phyloP scores from a whole-genome alignment of 2,329 filamentous ascomycete genomes.

The Seiridium unicorne region DNA sequence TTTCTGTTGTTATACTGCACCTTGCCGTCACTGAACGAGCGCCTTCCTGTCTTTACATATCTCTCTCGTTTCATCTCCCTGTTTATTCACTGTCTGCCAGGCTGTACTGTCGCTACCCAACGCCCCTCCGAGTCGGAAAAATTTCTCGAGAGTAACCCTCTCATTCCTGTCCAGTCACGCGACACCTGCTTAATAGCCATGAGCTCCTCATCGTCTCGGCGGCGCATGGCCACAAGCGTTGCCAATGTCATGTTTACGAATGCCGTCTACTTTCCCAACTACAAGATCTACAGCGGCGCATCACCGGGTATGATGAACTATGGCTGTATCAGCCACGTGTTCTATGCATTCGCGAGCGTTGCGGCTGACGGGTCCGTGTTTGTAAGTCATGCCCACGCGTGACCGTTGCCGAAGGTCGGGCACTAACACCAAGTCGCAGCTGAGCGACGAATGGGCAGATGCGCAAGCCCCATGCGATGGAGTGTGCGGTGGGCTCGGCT shows the following conservation, averaged over 20 bases:
- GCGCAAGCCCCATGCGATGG: slow-evolving; percentile 70
- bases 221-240: slow-evolving; percentile 43
- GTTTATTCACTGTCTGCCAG: background rate
- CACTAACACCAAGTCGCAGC: slow-evolving; percentile 40
- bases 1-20: slow-evolving; percentile 7
- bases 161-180: background rate
- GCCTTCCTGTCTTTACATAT: background rate
- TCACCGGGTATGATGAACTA: slow-evolving; percentile 74
- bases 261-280: slow-evolving; percentile 83
- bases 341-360: slow-evolving; percentile 79
- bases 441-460: slow-evolving; percentile 80
- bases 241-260: slow-evolving; percentile 62
- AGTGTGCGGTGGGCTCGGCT: slow-evolving; percentile 67
- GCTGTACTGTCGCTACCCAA: background rate
- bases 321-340: slow-evolving; percentile 75
- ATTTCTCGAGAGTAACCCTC: background rate
- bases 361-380: slow-evolving; percentile 71
- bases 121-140: background rate
- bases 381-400: slow-evolving; percentile 46
- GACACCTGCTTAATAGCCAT: slow-evolving; percentile 18
- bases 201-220: slow-evolving; percentile 41
- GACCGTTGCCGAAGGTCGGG: slow-evolving; percentile 3
- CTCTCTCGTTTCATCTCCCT: background rate
- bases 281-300: slow-evolving; percentile 69
- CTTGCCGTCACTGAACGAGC: background rate